Conservation (phyloP, 495 filamentous ascomycete genomes). For the Daldinia vernicosa region DNA sequence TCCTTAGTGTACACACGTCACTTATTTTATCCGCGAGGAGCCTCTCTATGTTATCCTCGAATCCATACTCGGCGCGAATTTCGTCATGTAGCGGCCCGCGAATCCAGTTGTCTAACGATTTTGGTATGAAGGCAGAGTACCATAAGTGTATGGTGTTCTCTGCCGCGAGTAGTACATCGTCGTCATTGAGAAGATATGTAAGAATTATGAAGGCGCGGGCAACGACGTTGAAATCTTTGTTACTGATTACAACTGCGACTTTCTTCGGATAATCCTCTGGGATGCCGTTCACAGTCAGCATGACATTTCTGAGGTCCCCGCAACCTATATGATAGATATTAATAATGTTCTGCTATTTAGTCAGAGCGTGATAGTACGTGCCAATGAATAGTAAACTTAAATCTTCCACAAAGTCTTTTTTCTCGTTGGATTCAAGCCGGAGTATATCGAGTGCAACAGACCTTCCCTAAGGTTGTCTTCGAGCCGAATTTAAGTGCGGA, state of each 20-base stretch:
- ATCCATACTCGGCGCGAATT: background rate
- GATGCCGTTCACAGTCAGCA: background rate
- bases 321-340: background rate
- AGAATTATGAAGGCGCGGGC: background rate
- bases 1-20: background rate
- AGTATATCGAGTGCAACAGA: background rate
- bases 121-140: background rate
- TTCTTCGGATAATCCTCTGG: background rate
- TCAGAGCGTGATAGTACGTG: background rate
- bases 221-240: background rate
- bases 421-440: background rate
- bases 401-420: background rate
- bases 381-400: background rate
- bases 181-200: background rate
- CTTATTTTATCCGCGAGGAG: background rate
- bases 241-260: background rate
- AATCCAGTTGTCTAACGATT: background rate
- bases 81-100: background rate
- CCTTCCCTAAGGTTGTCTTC: slow-evolving; percentile 1
- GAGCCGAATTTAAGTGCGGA: background rate
- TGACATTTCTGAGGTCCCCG: background rate
- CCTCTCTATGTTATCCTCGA: background rate
- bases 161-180: background rate
- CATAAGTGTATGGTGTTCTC: background rate
- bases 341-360: background rate